Percentiles rank a stretch among this genome's conserved stretches.
These are phyloP conservation scores for Mortierella sp. DNA, from an alignment of 371 early-diverging fungal species.

Conservation along the genomic window DNA sequence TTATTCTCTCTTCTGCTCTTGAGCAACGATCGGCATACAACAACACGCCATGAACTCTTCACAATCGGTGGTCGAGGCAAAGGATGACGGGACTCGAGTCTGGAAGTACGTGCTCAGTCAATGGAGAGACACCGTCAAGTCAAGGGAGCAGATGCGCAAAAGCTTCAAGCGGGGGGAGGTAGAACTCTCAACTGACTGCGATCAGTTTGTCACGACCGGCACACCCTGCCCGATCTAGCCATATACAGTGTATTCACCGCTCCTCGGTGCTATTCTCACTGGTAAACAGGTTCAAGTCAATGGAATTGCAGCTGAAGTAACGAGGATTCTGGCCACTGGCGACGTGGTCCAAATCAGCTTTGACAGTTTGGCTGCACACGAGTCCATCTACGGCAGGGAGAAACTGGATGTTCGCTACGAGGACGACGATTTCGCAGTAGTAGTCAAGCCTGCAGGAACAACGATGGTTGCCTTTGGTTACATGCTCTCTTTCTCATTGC, in stretches of 20 bases:
- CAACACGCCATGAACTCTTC: slow-evolving; percentile 23
- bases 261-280: not conserved
- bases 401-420: slow-evolving; percentile 57
- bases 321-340: slow-evolving; percentile 51
- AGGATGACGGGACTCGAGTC: slow-evolving; percentile 35
- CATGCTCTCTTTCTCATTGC: slow-evolving; percentile 31
- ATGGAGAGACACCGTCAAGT: slow-evolving; percentile 48
- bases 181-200: not conserved
- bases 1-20: too few relatives aligned
- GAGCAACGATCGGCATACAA: not conserved
- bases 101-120: slow-evolving; percentile 47
- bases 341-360: slow-evolving; percentile 61
- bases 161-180: slow-evolving; percentile 52
- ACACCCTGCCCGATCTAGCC: too few relatives aligned
- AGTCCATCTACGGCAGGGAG: slow-evolving; percentile 47
- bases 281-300: slow-evolving; percentile 57
- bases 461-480: slow-evolving; percentile 49
- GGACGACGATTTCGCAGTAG: slow-evolving; percentile 62
- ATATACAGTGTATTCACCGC: too few relatives aligned
- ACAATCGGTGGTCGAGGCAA: slow-evolving; percentile 17
- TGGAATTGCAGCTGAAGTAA: slow-evolving; percentile 57
- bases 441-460: slow-evolving; percentile 65
- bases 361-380: slow-evolving; percentile 53
- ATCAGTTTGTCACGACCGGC: not conserved
- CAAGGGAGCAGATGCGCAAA: slow-evolving; percentile 45